Evolutionary conservation across 257 asterid species (phyloP).

Genomic region (Scutellaria baicalensis): DNA sequence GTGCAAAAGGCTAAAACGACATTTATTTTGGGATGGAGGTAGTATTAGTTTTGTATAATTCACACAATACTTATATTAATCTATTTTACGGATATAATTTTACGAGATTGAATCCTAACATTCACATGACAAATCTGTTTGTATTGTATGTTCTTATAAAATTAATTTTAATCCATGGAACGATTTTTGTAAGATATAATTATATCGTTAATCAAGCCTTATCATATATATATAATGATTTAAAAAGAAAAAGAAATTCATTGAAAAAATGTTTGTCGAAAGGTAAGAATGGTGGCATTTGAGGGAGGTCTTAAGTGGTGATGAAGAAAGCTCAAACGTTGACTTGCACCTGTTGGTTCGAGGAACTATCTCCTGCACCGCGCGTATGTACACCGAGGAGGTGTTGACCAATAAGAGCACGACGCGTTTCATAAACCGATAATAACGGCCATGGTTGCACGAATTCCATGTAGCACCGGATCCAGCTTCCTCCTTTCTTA

Average conservation of each 20-base stretch:
- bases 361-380: background rate
- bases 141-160: too few relatives aligned
- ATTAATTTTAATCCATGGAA: too few relatives aligned
- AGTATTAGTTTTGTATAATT: too few relatives aligned
- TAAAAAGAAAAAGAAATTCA: background rate
- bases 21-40: too few relatives aligned
- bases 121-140: too few relatives aligned
- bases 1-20: too few relatives aligned
- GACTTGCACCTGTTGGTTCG: constrained; percentile 27
- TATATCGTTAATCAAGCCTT: too few relatives aligned
- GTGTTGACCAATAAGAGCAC: background rate
- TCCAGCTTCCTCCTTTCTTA: background rate
- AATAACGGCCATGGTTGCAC: background rate
- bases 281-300: constrained; percentile 32
- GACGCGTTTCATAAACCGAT: background rate
- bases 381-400: background rate
- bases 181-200: too few relatives aligned
- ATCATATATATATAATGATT: background rate
- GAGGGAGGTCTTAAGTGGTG: constrained; percentile 68
- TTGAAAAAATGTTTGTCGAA: constrained; percentile 14
- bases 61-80: background rate
- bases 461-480: background rate
- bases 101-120: too few relatives aligned
- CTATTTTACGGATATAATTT: too few relatives aligned
- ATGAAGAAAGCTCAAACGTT: constrained; percentile 36